A percentile compares a stretch with the other conserved stretches of the same genome.
Evolutionary conservation across 495 filamentous ascomycete species (phyloP).

Genomic region (Daldinia bambusicola): DNA sequence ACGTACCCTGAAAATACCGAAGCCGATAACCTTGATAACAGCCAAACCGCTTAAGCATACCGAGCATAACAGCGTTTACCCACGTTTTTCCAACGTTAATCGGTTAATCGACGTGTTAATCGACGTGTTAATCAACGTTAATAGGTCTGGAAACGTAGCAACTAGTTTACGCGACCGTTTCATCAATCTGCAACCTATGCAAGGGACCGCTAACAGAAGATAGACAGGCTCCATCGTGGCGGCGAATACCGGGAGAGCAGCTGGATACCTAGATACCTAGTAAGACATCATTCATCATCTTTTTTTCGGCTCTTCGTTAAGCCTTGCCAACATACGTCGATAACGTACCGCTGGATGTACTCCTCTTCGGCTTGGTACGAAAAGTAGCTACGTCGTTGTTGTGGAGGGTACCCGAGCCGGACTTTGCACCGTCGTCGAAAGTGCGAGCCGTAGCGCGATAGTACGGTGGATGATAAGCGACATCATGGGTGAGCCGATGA

Average conservation of each 20-base stretch:
- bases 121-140: conserved; percentile 9
- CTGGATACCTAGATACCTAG: background rate
- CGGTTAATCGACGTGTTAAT: background rate
- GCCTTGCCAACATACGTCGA: background rate
- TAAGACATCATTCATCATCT: background rate
- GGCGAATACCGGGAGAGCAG: conserved; percentile 13
- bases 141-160: conserved; percentile 30
- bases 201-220: conserved; percentile 34
- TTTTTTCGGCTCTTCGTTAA: background rate
- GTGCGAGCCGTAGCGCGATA: conserved; percentile 20
- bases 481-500: conserved; percentile 4
- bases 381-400: conserved; percentile 24
- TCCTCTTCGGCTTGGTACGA: conserved; percentile 4
- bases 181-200: conserved; percentile 34
- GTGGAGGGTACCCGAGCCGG: conserved; percentile 20
- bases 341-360: conserved; percentile 7
- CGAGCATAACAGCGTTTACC: background rate
- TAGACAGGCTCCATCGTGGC: conserved; percentile 29
- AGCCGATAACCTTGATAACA: conserved; percentile 10
- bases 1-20: no score
- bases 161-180: conserved; percentile 39
- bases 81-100: background rate
- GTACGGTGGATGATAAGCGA: conserved; percentile 21
- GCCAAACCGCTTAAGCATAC: conserved; percentile 17
- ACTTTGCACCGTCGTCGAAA: conserved; percentile 26